Base-by-base conservation (phyloP, 495 filamentous ascomycete species). In the Aspergillus sclerotiicarbonarius region DNA sequence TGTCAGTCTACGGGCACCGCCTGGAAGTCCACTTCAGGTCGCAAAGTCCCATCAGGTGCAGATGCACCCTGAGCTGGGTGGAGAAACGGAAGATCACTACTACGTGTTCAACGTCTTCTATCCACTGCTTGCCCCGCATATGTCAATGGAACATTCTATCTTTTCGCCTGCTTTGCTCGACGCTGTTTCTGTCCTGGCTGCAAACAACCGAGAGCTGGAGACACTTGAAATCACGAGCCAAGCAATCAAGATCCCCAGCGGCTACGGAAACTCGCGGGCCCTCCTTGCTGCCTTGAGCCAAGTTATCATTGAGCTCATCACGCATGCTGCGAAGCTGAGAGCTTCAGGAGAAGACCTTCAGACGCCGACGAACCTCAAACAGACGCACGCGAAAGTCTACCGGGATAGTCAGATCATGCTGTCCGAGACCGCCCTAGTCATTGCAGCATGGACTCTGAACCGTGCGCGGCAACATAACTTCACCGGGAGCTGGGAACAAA, bases 31-130 rank as follows among this genome's bases (percentile, higher is more conserved):
- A n/a, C 66, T 80, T 1, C 62, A 70, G 33, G 43, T 69, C 21
- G 75, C 71, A 20, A 75, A 71, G 52, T 60, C 59, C 8, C 67
- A 71, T 29, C 71, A 73, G 39, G 53, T 62, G 3, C 62, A 76
- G 60, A 56, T 72, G 57, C 76, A 69, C 55, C 70, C 73, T 1
- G 57, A 70, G 15, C 18, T 67, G 35, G 63, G 64, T 25, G 67
- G 65, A 18, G 67, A 68, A 12, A 54, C 35, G 6, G 72, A 77
- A 13, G 73, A 80, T 20, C 75, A 72, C 45, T 78, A 78, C 57
- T 80, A 78, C 51, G 75, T 80, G 15, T 80, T 80, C 64, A 78
- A 75, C 51, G 58, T 77, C 4, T 71, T 67, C 43, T 78, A 80
- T 54, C 77, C 76, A 13, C 69, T 76, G 3, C 54, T 76, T 16